A percentile compares a stretch with the other conserved stretches of the same genome.
Evolutionary conservation across 139 green algal species (phyloP).

Genomic region (Raphidocelis subcapitata): DNA sequence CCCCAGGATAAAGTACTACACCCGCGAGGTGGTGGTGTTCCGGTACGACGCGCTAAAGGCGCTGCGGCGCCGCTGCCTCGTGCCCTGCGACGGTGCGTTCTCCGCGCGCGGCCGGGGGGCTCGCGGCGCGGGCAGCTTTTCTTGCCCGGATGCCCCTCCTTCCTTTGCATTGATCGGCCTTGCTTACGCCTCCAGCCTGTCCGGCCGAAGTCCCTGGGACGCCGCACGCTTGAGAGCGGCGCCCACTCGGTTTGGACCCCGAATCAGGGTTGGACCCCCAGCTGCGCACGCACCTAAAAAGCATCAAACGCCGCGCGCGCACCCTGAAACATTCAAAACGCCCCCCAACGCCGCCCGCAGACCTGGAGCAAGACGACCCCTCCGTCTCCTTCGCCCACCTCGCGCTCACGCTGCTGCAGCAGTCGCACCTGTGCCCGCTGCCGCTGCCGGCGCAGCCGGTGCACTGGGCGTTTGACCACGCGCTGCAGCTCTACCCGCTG

Average conservation of each 20-base stretch:
- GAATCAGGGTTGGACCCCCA: too few species aligned
- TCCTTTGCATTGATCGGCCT: too few species aligned
- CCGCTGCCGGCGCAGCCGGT: constrained; percentile 81
- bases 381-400: constrained; percentile 62
- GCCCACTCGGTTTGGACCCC: too few species aligned
- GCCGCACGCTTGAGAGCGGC: too few species aligned
- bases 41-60: constrained; percentile 62
- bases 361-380: not conserved
- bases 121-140: too few species aligned
- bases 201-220: too few species aligned
- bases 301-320: too few species aligned
- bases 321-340: not conserved
- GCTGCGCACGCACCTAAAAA: too few species aligned
- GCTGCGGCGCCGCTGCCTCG: constrained; percentile 61
- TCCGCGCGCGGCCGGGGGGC: too few species aligned
- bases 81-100: too few species aligned
- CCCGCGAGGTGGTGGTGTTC: constrained; percentile 71
- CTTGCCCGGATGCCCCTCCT: too few species aligned
- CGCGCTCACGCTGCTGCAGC: constrained; percentile 85
- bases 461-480: constrained; percentile 74
- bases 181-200: too few species aligned
- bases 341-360: constrained; percentile 9
- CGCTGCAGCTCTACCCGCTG: constrained; percentile 83
- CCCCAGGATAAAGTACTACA: constrained; percentile 55
- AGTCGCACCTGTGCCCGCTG: constrained; percentile 87